A percentile compares a stretch with the other conserved stretches of the same genome.
These are phyloP conservation scores for Trichoderma citrinoviride DNA, from an alignment of 2,329 filamentous ascomycete species.

Conservation along the genomic window DNA sequence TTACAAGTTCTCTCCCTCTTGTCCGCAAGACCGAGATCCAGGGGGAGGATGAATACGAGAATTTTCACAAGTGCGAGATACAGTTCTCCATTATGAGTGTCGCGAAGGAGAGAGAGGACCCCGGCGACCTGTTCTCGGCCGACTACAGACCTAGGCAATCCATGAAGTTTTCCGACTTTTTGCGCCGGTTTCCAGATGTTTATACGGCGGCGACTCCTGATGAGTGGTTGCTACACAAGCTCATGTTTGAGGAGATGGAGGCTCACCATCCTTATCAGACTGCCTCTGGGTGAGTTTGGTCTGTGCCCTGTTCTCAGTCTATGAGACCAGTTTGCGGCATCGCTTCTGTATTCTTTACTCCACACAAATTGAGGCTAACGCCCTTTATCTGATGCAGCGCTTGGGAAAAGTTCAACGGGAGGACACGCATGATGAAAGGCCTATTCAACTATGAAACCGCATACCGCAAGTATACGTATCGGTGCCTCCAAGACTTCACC, in stretches of 20 bases:
- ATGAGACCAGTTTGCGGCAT: not conserved
- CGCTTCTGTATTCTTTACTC: not conserved
- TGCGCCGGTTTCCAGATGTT: conserved; percentile 35
- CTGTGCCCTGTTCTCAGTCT: not conserved
- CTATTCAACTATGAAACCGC: conserved; percentile 65
- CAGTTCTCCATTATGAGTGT: conserved; percentile 55
- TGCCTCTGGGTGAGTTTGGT: conserved; percentile 49
- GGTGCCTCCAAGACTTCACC: conserved; percentile 60
- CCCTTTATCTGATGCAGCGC: conserved; percentile 37
- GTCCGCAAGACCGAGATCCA: conserved; percentile 25
- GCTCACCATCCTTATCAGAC: conserved; percentile 53
- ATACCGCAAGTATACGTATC: conserved; percentile 58
- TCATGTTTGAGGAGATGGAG: conserved; percentile 61
- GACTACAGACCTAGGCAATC: conserved; percentile 46
- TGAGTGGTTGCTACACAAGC: conserved; percentile 60
- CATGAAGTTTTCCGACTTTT: conserved; percentile 46
- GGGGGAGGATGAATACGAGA: conserved; percentile 37
- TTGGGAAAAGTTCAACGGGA: conserved; percentile 64
- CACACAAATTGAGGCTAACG: not conserved
- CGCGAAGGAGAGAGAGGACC: conserved; percentile 36
- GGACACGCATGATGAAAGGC: conserved; percentile 71
- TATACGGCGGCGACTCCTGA: conserved; percentile 30
- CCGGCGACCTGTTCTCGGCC: conserved; percentile 48
- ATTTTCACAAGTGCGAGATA: conserved; percentile 56
- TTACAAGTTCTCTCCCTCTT: conserved; percentile 57